phyloP scores from a whole-genome alignment of 2,329 filamentous ascomycete species.

The Claviceps maximensis region DNA sequence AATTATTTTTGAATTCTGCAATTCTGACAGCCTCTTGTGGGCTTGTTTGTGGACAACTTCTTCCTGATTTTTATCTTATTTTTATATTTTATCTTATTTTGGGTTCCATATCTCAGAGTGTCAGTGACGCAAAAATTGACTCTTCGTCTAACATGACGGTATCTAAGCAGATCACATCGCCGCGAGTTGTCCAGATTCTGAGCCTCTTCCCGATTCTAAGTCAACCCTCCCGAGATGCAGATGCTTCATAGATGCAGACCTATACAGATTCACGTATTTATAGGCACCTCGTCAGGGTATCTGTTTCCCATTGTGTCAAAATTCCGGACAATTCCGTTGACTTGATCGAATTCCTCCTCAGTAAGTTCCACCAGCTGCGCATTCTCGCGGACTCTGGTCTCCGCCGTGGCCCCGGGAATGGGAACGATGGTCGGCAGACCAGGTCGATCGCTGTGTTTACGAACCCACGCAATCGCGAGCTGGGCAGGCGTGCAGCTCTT shows the following conservation, averaged over 20 bases:
- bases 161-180: neutral
- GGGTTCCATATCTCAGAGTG: no score
- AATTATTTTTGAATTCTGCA: constrained; percentile 34
- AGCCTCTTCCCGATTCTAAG: no score
- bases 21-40: constrained; percentile 25
- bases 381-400: constrained; percentile 49
- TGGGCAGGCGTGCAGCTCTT: constrained; percentile 51
- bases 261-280: neutral
- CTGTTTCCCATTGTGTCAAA: constrained; percentile 35
- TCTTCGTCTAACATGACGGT: neutral
- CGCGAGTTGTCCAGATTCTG: neutral
- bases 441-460: constrained; percentile 32
- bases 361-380: constrained; percentile 32
- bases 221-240: no score
- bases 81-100: neutral
- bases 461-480: constrained; percentile 53
- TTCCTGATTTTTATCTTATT: constrained; percentile 1
- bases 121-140: neutral
- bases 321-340: constrained; percentile 33
- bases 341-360: constrained; percentile 34
- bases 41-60: constrained; percentile 20
- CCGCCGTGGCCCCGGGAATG: constrained; percentile 50
- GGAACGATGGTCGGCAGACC: constrained; percentile 48
- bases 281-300: constrained; percentile 25
- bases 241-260: no score